Evolutionary conservation across 208 protist species (phyloP), one percentile per base, ranked within the genome.

Genomic region (Leishmania martiniquensis): DNA sequence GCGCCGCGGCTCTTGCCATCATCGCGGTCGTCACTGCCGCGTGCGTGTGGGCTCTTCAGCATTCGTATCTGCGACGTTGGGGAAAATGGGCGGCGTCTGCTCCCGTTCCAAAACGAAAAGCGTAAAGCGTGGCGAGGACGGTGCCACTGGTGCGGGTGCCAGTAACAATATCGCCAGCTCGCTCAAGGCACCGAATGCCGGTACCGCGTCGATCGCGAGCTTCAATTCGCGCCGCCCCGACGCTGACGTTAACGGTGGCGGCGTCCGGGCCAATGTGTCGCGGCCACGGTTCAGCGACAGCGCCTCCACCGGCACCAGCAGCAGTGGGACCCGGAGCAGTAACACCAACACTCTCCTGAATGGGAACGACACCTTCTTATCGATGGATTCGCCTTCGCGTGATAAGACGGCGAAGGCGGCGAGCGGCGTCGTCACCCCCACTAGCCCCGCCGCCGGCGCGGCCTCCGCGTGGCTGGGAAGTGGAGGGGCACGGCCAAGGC

Each of bases 31-130:
- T 37, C 13, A 34, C 17, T 29, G 4, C 4, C 29, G 39, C 17
- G 17, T 37, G 29, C 17, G 4, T n/a, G 17, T 13, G 22, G 29
- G 34, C 29, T 45, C 34, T 62, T 37, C 12, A 37, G 57, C 57
- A 22, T 66, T 20, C 20, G 7, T 37, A 54, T 15, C 34, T 25
- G 66, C 32, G 44, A 52, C 25, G 2, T 2, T 37, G 32, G 12
- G 3, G 17, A 63, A n/a, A 12, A 81, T 81, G 77, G 77, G 77
- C 69, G 62, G 77, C 29, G 62, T 76, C 52, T 81, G 77, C 51
- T 71, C 77, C 9, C 67, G 67, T 7, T 70, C 77, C 5, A 52
- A n/a, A 4, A 73, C 80, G 17, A 84, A 79, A 59, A 71, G 62
- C 47, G 65, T 54, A 32, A 65, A 45, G 51, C 60, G 1, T 20